Evolutionary conservation across 2,329 filamentous ascomycete genomes (phyloP).

Genomic region (Aspergillus novofumigatus): DNA sequence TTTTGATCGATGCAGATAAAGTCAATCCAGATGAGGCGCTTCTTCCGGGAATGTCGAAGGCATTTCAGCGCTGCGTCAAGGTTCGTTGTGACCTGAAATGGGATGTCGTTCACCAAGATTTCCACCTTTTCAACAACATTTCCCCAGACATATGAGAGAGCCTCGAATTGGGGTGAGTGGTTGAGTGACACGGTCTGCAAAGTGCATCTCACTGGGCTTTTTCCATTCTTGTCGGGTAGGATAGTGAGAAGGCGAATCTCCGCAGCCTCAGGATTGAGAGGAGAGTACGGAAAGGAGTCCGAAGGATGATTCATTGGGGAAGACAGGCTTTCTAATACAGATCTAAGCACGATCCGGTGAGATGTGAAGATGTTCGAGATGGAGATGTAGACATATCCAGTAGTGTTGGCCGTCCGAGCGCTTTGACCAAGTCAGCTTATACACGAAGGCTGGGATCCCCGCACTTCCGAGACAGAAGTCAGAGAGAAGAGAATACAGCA

Average conservation of each 20-base stretch:
- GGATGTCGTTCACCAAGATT: neutral
- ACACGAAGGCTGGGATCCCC: too few relatives aligned
- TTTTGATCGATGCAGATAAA: constrained; percentile 5
- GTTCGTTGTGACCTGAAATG: neutral
- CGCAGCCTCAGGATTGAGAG: neutral
- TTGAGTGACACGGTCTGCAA: constrained; percentile 4
- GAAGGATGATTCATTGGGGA: neutral
- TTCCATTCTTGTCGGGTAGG: neutral
- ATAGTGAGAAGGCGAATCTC: constrained; percentile 6
- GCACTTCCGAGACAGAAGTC: too few relatives aligned
- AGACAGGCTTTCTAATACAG: neutral
- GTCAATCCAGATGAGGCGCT: constrained; percentile 2
- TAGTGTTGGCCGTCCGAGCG: too few relatives aligned
- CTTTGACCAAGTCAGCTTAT: too few relatives aligned
- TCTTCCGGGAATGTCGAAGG: neutral
- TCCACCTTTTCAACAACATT: neutral
- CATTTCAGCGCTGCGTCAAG: neutral
- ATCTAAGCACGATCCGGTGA: neutral
- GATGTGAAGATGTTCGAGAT: neutral
- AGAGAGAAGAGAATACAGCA: too few relatives aligned
- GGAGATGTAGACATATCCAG: too few relatives aligned
- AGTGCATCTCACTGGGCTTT: neutral
- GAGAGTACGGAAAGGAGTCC: neutral
- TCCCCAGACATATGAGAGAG: constrained; percentile 7
- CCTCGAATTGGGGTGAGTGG: constrained; percentile 2